These are phyloP conservation scores for Aspergillus caelatus DNA, from an alignment of 2,329 filamentous ascomycete species.

Conservation along the genomic window DNA sequence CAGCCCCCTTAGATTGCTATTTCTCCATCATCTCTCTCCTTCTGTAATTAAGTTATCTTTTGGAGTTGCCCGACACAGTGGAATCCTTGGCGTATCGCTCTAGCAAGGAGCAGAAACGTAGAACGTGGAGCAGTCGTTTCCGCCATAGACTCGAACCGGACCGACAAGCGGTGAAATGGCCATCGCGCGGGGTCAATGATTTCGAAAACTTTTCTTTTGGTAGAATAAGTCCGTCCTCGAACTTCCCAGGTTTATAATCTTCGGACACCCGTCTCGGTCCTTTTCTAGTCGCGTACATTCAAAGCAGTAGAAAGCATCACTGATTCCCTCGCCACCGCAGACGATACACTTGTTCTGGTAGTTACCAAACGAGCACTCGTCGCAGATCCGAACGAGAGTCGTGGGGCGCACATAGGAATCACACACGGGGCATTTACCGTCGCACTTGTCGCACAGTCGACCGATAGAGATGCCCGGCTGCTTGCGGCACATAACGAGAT, in stretches of 20 bases:
- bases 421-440: conserved; percentile 98
- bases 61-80: conserved; percentile 7
- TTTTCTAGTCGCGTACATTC: conserved; percentile 97
- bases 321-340: conserved; percentile 96
- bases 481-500: conserved; percentile 99
- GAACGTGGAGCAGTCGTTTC: conserved; percentile 3
- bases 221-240: conserved; percentile 89
- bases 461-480: conserved; percentile 97
- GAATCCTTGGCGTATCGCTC: conserved; percentile 1
- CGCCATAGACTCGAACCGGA: conserved; percentile 11
- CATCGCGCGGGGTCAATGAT: conserved; percentile 38
- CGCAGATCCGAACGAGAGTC: conserved; percentile 95
- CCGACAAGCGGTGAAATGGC: conserved; percentile 14
- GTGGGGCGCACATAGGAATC: conserved; percentile 98
- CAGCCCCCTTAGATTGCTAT: conserved; percentile 12
- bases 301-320: conserved; percentile 98
- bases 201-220: conserved; percentile 66
- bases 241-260: conserved; percentile 98
- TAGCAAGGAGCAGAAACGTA: conserved; percentile 8
- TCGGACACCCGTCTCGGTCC: conserved; percentile 94
- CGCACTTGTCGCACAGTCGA: conserved; percentile 98
- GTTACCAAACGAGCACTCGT: conserved; percentile 99
- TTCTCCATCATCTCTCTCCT: conserved; percentile 10
- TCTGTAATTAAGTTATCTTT: conserved; percentile 15
- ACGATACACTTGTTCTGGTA: conserved; percentile 99